Evolutionary conservation across 257 asterid genomes (phyloP).

Genomic region (Fraxinus americana): DNA sequence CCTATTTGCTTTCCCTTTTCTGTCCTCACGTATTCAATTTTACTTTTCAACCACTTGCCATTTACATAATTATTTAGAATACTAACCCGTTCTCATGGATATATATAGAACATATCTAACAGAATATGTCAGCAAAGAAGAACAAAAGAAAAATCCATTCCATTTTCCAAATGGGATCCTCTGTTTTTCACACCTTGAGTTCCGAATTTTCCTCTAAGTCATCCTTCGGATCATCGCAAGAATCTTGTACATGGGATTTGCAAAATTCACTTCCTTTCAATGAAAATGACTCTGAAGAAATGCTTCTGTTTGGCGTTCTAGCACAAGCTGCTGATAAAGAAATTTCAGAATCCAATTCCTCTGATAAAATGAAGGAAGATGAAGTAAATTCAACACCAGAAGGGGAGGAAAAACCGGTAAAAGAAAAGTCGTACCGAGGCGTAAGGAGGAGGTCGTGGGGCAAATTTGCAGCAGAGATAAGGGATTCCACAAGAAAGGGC

Average conservation of each 20-base stretch:
- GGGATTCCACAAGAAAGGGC: constrained; percentile 85
- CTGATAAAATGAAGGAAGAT: constrained; percentile 37
- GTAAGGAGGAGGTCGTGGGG: constrained; percentile 90
- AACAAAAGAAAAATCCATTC: background rate
- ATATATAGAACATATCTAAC: background rate
- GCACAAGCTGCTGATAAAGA: constrained; percentile 36
- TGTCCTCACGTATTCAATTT: constrained; percentile 12
- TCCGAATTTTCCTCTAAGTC: constrained; percentile 30
- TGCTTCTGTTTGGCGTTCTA: constrained; percentile 35
- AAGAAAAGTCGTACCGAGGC: constrained; percentile 61
- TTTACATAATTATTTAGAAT: too few relatives aligned
- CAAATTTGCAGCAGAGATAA: constrained; percentile 82
- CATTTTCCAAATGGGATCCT: constrained; percentile 24
- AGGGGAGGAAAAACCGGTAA: constrained; percentile 10
- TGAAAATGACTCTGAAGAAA: constrained; percentile 49
- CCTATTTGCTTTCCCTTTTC: background rate
- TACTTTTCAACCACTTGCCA: background rate
- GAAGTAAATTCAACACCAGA: constrained; percentile 47
- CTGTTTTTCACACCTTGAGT: constrained; percentile 14
- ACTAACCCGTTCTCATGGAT: too few relatives aligned
- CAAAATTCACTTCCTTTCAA: constrained; percentile 41
- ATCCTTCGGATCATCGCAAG: constrained; percentile 26
- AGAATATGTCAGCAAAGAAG: background rate
- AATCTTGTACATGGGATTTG: constrained; percentile 34
- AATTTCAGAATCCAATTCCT: constrained; percentile 42